Percentiles rank a stretch among this genome's conserved stretches.
Conservation (phyloP, 345 rosid genomes). For the Microcos paniculata region DNA sequence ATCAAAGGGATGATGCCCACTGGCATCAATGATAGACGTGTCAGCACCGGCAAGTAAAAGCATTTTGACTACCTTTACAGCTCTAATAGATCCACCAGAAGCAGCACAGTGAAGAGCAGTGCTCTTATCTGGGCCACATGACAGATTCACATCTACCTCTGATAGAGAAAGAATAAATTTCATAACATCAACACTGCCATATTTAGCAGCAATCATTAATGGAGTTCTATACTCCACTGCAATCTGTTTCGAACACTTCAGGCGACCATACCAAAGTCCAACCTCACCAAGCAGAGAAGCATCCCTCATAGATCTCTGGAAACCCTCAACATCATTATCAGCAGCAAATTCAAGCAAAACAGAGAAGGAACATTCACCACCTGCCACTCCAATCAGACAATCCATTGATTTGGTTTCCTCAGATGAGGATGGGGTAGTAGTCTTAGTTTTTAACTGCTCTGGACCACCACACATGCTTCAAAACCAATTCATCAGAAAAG, state of each 20-base stretch:
- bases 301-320: not conserved
- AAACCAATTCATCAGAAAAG: not conserved
- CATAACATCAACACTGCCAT: conserved; percentile 46
- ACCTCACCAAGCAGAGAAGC: not conserved
- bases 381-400: not conserved
- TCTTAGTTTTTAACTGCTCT: not conserved
- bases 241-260: conserved; percentile 43
- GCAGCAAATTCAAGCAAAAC: conserved; percentile 12
- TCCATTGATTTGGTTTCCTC: not conserved
- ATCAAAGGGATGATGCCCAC: conserved; percentile 55
- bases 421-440: not conserved
- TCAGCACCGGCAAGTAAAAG: conserved; percentile 64
- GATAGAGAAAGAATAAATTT: conserved; percentile 33
- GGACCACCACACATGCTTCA: not conserved
- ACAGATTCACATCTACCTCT: conserved; percentile 36
- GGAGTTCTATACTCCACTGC: conserved; percentile 50
- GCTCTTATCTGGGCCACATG: conserved; percentile 53
- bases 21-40: conserved; percentile 47
- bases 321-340: conserved; percentile 1
- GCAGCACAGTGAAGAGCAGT: conserved; percentile 83
- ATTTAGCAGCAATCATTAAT: conserved; percentile 64
- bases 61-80: conserved; percentile 49
- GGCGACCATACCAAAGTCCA: too few species aligned
- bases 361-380: not conserved
- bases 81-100: conserved; percentile 55